Evolutionary conservation across 202 grass and related monocot genomes (phyloP), one percentile per base, ranked within the genome.

Genomic region (Bolboschoenoplectus hybrid): DNA sequence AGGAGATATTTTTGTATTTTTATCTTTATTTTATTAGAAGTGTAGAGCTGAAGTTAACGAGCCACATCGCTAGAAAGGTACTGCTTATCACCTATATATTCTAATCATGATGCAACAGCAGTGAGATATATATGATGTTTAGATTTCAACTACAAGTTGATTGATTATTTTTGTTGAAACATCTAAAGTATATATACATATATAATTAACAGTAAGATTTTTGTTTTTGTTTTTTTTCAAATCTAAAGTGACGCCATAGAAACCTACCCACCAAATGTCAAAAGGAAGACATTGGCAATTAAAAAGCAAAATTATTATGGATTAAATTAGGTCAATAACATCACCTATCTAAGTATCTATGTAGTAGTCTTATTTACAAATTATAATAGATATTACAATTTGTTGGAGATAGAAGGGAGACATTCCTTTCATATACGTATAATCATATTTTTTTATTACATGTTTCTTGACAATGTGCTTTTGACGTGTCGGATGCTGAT

Each of bases 261-360:
- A 61, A 80, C 51, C 75, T 60, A 41, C 35, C 36, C 75, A 60
- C 70, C 45, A 80, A 20, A 80, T 60, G 53, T 80, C 75, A 80
- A 61, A 43, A 41, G 53, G 16, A 80, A 80, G 17, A 41, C 36
- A 60, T 60, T 60, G 36, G 53, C 11, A 52, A 80, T 60, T 58
- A 80, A 19, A 58, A 80, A 80, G 75, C 53, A 80, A 80, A 80
- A 43, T 43, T 36, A 43, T 60, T 61, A 80, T 53, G 75, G 75
- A 61, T 60, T 61, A 41, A 19, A 80, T 80, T 80, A 80, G 75
- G 75, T 74, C 3, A 16, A n/a, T 80, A 61, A 80, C 75, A 80
- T 80, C 75, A 80, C 17, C 53, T 43, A 26, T 26, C 26, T 60
- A 6, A 56, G 14, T 36, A 26, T 26, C 52, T 26, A 7, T 38